Percentiles rank a stretch among this genome's conserved stretches.
These are phyloP conservation scores for Sclerotinia nivalis DNA, from an alignment of 2,329 filamentous ascomycete species.

Conservation along the genomic window DNA sequence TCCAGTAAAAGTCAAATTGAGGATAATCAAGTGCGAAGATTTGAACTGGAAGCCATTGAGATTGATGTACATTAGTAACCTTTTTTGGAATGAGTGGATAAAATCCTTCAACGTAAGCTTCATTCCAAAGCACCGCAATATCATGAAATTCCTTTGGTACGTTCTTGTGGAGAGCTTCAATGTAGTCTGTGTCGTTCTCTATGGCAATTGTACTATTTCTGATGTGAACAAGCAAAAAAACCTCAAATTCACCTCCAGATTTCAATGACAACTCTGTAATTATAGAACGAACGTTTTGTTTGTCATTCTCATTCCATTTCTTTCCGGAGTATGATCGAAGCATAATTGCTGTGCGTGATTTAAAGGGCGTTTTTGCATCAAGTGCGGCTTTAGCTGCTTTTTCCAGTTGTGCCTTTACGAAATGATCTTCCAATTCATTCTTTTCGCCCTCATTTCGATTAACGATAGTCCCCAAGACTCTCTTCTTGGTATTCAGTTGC, in stretches of 20 bases:
- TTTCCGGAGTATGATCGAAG: conserved; percentile 76
- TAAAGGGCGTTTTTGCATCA: not conserved
- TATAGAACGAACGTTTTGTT: conserved; percentile 75
- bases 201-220: conserved; percentile 62
- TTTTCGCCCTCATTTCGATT: not conserved
- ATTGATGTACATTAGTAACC: conserved; percentile 37
- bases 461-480: not conserved
- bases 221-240: conserved; percentile 78
- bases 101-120: conserved; percentile 70
- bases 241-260: conserved; percentile 77
- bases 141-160: conserved; percentile 70
- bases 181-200: conserved; percentile 60
- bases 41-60: conserved; percentile 63
- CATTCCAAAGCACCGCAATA: conserved; percentile 74
- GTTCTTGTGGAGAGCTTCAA: conserved; percentile 58
- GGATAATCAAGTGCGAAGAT: conserved; percentile 75
- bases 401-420: conserved; percentile 2
- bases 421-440: not conserved
- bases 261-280: conserved; percentile 75
- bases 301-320: conserved; percentile 75
- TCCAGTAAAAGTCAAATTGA: conserved; percentile 63
- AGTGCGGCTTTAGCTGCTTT: not conserved
- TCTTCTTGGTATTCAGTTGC: not conserved
- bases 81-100: conserved; percentile 70
- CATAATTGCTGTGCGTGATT: conserved; percentile 67